phyloP scores from a whole-genome alignment of 805 yeast genomes.

The Candida bentonensis region DNA sequence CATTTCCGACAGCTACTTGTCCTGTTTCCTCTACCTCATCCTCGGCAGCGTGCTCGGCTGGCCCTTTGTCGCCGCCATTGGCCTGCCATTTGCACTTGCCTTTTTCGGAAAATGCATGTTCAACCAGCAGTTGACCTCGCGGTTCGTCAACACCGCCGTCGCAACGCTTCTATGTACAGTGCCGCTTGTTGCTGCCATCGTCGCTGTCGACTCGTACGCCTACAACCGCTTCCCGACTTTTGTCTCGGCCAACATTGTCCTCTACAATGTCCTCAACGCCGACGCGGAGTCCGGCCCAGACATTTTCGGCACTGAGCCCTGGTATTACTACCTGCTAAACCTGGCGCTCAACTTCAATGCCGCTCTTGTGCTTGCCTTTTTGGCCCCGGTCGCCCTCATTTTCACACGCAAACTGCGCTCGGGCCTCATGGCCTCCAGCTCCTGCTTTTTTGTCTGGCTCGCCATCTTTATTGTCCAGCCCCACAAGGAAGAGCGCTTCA shows the following conservation, averaged over 20 bases:
- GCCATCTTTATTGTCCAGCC: conserved; percentile 59
- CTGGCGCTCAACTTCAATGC: conserved; percentile 62
- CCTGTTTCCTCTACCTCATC: conserved; percentile 24
- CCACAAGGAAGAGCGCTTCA: conserved; percentile 85
- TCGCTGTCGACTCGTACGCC: conserved; percentile 34
- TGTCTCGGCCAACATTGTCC: conserved; percentile 71
- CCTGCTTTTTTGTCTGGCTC: conserved; percentile 55
- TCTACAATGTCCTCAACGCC: conserved; percentile 65
- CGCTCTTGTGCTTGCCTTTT: conserved; percentile 17
- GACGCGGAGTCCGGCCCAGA: conserved; percentile 68
- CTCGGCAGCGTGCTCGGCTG: conserved; percentile 79
- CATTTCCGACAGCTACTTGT: conserved; percentile 3
- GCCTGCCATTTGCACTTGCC: conserved; percentile 42
- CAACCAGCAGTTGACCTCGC: neutral
- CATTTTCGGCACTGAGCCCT: conserved; percentile 78
- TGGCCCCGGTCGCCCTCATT: conserved; percentile 6
- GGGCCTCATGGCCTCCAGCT: conserved; percentile 11
- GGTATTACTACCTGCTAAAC: conserved; percentile 55
- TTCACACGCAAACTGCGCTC: neutral
- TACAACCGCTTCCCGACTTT: conserved; percentile 41
- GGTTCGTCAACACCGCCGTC: conserved; percentile 5
- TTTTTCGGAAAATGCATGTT: conserved; percentile 4
- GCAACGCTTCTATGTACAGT: conserved; percentile 10
- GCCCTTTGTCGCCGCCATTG: conserved; percentile 70
- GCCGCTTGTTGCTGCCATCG: conserved; percentile 11